phyloP scores from a whole-genome alignment of 179 eudicot genomes.

The Patellifolia procumbens region DNA sequence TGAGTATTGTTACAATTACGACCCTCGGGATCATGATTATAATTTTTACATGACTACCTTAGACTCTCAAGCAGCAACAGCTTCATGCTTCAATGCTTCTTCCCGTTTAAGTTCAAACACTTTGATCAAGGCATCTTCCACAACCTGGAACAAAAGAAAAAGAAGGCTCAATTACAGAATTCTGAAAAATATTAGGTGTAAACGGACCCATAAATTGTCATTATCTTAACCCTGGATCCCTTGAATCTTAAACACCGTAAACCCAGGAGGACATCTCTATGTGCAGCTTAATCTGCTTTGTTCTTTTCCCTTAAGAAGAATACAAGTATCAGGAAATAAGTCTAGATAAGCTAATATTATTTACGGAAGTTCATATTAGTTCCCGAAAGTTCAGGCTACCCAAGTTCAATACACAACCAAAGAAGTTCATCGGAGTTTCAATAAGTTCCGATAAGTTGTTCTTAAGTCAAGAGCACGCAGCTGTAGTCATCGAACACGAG shows the following conservation, averaged over 20 bases:
- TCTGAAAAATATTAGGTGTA: background rate
- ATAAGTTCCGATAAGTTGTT: too few relatives aligned
- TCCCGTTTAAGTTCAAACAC: conserved; percentile 86
- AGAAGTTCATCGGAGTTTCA: too few relatives aligned
- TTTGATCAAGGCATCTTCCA: conserved; percentile 79
- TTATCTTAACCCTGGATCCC: conserved; percentile 1
- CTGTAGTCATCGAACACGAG: background rate
- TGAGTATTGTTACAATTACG: background rate
- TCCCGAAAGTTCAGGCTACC: too few relatives aligned
- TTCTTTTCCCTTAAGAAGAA: too few relatives aligned
- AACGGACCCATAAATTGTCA: background rate
- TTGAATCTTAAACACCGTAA: background rate
- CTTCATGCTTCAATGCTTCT: conserved; percentile 55
- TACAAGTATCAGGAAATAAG: too few relatives aligned
- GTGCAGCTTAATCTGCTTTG: background rate
- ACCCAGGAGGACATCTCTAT: background rate
- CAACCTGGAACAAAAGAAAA: conserved; percentile 58
- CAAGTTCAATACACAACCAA: too few relatives aligned
- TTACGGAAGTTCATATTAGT: too few relatives aligned
- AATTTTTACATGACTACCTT: background rate
- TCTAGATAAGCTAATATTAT: too few relatives aligned
- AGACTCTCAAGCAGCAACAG: conserved; percentile 44
- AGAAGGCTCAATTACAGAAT: conserved; percentile 10
- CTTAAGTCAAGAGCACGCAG: too few relatives aligned
- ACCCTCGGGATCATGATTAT: background rate